Base-by-base conservation (phyloP, 345 rosid genomes). In the Euphorbia tirucalli region DNA sequence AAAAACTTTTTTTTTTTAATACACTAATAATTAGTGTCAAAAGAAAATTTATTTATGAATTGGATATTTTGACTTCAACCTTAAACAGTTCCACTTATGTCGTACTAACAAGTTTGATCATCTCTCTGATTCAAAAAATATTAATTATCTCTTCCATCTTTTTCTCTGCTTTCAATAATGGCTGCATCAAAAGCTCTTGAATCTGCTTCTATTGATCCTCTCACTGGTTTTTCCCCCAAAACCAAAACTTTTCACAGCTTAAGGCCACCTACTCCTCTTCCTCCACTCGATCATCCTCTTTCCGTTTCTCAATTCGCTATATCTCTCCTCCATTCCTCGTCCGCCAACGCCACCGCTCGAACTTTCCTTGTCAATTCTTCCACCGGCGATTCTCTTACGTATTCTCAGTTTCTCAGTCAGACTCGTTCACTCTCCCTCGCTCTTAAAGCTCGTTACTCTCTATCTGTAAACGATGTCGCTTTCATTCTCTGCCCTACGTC, bases 401-500 rank as follows among this genome's bases (percentile, higher is more conserved):
- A 85, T 83, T 71, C 86, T 0, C 79, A 85, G 50, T 84, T 86
- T 77, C 74, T 79, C 66, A 57, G 28, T 66, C 80, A 71, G 27
- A 76, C 82, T 28, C 66, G 46, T 62, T 86, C 93, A 21, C 92
- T 93, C 48, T 80, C 89, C 31, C 50, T 61, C 58, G 75, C 79
- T 50, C 87, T 91, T 71, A 62, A 7, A n/a, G 32, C 82, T 55
- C 79, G 57, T n/a, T 85, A 59, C 74, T 69, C 87, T 13, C 70
- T 91, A 24, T 76, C 82, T 50, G 71, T 56, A 4, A 83, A 82
- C 60, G 86, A 94, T 70, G 93, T 83, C 35, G 96, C 95, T 18
- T 87, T 87, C 56, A 71, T 92, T 68, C 82, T 94, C 71, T 81
- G 81, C 49, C 92, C 97, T 1, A 52, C 88, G 22, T 90, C 96